phyloP scores from a whole-genome alignment of 352 stramenopile species.

The Phytophthora citrophthora region DNA sequence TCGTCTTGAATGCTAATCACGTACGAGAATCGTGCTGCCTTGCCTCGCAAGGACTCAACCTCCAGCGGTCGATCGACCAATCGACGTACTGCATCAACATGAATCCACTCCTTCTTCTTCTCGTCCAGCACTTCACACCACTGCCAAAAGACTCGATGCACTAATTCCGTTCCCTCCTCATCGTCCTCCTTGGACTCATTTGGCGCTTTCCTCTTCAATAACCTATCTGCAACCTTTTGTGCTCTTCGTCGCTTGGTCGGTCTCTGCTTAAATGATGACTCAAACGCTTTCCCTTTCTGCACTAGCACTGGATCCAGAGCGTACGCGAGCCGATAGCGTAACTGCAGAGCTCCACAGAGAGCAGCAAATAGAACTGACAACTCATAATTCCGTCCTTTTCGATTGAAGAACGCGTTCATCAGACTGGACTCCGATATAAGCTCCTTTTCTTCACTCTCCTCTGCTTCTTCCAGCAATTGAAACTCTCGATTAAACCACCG shows the following conservation, averaged over 20 bases:
- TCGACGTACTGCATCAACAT: conserved; percentile 59
- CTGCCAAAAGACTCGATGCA: conserved; percentile 46
- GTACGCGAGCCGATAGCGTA: conserved; percentile 62
- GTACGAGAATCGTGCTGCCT: conserved; percentile 62
- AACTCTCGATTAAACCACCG: conserved; percentile 74
- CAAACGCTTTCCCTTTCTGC: conserved; percentile 51
- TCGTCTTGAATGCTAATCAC: conserved; percentile 62
- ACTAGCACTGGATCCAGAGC: conserved; percentile 62
- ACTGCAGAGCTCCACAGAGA: conserved; percentile 57
- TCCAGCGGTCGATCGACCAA: conserved; percentile 55
- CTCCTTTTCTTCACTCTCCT: conserved; percentile 8
- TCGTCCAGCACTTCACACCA: conserved; percentile 78
- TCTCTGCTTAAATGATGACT: conserved; percentile 39
- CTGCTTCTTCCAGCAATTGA: conserved; percentile 23
- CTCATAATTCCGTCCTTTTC: conserved; percentile 51
- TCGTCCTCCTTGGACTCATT: conserved; percentile 21
- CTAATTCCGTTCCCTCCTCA: not conserved
- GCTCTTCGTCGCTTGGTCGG: conserved; percentile 26
- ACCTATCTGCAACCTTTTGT: conserved; percentile 9
- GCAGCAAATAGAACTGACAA: conserved; percentile 68
- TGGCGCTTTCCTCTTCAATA: conserved; percentile 26
- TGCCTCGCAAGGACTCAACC: conserved; percentile 58
- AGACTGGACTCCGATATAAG: conserved; percentile 57
- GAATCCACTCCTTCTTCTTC: conserved; percentile 56
- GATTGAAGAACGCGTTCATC: conserved; percentile 57